phyloP scores from a whole-genome alignment of 192 early-diverging fungal species.

The Obelidium mucronatum region DNA sequence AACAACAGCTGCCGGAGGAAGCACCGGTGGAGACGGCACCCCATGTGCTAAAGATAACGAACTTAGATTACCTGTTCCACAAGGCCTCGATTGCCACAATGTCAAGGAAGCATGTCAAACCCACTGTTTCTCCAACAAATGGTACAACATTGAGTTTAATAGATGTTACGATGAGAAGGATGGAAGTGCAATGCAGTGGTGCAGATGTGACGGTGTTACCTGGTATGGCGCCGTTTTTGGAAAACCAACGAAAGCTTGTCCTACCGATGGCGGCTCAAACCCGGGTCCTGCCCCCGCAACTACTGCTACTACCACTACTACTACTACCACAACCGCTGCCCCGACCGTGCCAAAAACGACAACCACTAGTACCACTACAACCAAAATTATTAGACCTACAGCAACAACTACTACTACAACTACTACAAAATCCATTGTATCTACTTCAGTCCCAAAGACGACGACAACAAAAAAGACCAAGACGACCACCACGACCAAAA shows the following conservation, averaged over 20 bases:
- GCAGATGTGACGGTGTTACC: slow-evolving; percentile 8
- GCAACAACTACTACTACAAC: not conserved
- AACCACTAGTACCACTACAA: not conserved
- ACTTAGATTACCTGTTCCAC: not conserved
- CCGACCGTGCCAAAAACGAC: no score
- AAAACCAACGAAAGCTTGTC: slow-evolving; percentile 1
- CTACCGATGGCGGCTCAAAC: no score
- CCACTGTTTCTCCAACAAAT: not conserved
- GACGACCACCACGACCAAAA: no score
- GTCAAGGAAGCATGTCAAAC: slow-evolving; percentile 13
- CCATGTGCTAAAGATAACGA: no score
- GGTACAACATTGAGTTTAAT: slow-evolving; percentile 5
- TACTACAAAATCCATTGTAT: not conserved
- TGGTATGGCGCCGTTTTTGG: not conserved
- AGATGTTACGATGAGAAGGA: not conserved
- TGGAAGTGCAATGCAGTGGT: slow-evolving; percentile 1
- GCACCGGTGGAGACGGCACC: not conserved
- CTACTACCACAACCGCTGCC: not conserved
- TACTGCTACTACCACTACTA: not conserved
- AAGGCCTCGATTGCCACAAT: not conserved
- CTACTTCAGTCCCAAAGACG: not conserved
- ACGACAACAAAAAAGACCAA: not conserved
- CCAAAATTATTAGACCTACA: not conserved
- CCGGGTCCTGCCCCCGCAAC: no score
- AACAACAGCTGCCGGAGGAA: not conserved